Evolutionary conservation across 768 basidiomycete genomes (phyloP).

Genomic region (Tricholoma matsutake): DNA sequence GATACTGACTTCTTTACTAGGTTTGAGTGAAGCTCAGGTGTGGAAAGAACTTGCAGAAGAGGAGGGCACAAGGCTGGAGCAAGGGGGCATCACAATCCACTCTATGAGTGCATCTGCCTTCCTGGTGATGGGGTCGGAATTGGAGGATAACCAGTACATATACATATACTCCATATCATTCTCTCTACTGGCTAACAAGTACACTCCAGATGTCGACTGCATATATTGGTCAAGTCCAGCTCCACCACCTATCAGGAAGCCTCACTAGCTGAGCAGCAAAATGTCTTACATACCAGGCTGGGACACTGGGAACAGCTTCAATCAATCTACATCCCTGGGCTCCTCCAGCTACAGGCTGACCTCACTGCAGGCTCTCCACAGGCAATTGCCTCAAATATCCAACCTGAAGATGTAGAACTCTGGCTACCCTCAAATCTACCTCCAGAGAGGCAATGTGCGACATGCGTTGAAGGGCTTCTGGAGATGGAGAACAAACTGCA

Average conservation of each 20-base stretch:
- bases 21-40: too few species aligned
- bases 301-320: too few species aligned
- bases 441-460: background rate
- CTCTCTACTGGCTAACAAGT: background rate
- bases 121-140: background rate
- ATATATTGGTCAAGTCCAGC: background rate
- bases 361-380: too few species aligned
- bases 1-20: too few species aligned
- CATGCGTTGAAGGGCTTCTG: background rate
- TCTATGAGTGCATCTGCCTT: background rate
- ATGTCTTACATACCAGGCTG: background rate
- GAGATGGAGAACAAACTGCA: conserved; percentile 18
- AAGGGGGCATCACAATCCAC: background rate
- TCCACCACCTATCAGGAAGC: background rate
- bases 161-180: background rate
- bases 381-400: background rate
- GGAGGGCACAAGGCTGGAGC: too few species aligned
- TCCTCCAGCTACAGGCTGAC: too few species aligned
- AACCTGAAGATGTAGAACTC: conserved; percentile 12
- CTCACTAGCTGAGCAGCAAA: background rate
- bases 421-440: conserved; percentile 11
- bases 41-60: too few species aligned
- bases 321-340: too few species aligned
- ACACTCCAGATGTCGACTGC: background rate
- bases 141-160: background rate